Conservation (phyloP, 208 protist genomes). For the Strigomonas galati region DNA sequence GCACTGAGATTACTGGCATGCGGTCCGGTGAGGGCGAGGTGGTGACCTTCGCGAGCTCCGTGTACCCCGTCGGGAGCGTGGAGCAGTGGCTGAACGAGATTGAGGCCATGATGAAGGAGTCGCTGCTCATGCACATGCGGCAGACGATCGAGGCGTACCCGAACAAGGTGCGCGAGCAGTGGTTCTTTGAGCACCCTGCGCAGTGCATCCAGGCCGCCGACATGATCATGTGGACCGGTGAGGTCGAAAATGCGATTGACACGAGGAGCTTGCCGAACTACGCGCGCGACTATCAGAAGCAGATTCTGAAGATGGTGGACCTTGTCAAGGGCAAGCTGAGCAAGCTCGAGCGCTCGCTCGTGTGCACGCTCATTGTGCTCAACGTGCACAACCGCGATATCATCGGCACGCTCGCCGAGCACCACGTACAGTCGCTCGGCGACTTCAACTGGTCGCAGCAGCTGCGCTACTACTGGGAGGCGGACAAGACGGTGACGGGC, state of each 20-base stretch:
- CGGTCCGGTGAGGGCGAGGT: conserved; percentile 88
- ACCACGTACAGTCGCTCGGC: conserved; percentile 38
- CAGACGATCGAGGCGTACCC: conserved; percentile 74
- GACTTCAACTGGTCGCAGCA: conserved; percentile 95
- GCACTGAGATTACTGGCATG: conserved; percentile 88
- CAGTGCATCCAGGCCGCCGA: conserved; percentile 93
- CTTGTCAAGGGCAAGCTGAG: conserved; percentile 87
- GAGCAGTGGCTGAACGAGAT: conserved; percentile 95
- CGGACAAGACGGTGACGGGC: conserved; percentile 26
- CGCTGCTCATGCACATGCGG: conserved; percentile 85
- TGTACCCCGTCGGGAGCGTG: conserved; percentile 89
- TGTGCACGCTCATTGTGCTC: conserved; percentile 95
- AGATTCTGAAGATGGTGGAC: conserved; percentile 88
- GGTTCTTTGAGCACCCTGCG: conserved; percentile 93
- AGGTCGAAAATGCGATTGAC: conserved; percentile 87
- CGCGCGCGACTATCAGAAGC: conserved; percentile 71
- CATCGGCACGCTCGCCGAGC: conserved; percentile 68
- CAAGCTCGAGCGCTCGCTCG: conserved; percentile 87
- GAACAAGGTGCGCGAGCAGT: conserved; percentile 73
- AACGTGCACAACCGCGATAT: conserved; percentile 97
- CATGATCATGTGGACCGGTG: conserved; percentile 93
- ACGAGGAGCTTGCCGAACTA: conserved; percentile 51
- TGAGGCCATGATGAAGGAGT: conserved; percentile 91
- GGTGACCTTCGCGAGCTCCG: conserved; percentile 83
- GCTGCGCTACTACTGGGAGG: conserved; percentile 95